phyloP scores from a whole-genome alignment of 2,329 filamentous ascomycete species.

The Epichloe aotearoae region DNA sequence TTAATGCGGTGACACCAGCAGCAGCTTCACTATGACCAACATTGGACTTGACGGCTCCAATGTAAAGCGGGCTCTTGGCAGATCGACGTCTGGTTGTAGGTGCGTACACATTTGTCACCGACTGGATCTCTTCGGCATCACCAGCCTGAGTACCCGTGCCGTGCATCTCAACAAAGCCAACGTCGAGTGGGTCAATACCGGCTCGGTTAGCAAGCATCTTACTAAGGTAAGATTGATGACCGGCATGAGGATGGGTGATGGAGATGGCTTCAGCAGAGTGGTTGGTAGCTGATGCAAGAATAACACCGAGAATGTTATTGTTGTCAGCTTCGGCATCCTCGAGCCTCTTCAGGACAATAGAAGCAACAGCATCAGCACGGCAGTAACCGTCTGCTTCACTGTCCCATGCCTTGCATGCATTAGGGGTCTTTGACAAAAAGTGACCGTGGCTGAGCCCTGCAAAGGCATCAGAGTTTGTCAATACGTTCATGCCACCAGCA shows the following conservation, averaged over 20 bases:
- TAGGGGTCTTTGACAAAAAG: constrained; percentile 1
- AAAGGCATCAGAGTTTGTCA: constrained; percentile 3
- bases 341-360: constrained; percentile 64
- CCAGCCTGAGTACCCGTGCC: constrained; percentile 84
- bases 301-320: constrained; percentile 64
- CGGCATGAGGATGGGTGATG: constrained; percentile 72
- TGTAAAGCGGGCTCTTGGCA: constrained; percentile 36
- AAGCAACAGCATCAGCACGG: constrained; percentile 62
- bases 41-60: constrained; percentile 53
- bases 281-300: constrained; percentile 64
- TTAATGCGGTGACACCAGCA: constrained; percentile 45
- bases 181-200: constrained; percentile 60
- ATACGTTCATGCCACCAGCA: constrained; percentile 7
- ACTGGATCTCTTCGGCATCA: constrained; percentile 72
- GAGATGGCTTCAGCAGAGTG: constrained; percentile 71
- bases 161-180: constrained; percentile 84
- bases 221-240: constrained; percentile 57
- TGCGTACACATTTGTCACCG: constrained; percentile 49
- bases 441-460: background rate
- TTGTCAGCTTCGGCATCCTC: constrained; percentile 66
- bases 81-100: constrained; percentile 30
- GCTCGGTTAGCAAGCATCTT: constrained; percentile 51
- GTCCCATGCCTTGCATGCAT: too few relatives aligned
- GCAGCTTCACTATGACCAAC: constrained; percentile 50
- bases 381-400: constrained; percentile 62